A percentile compares a stretch with the other conserved stretches of the same genome.
These are phyloP conservation scores for Rhododendron simsii DNA, from an alignment of 148 eudicot species.

Conservation along the genomic window DNA sequence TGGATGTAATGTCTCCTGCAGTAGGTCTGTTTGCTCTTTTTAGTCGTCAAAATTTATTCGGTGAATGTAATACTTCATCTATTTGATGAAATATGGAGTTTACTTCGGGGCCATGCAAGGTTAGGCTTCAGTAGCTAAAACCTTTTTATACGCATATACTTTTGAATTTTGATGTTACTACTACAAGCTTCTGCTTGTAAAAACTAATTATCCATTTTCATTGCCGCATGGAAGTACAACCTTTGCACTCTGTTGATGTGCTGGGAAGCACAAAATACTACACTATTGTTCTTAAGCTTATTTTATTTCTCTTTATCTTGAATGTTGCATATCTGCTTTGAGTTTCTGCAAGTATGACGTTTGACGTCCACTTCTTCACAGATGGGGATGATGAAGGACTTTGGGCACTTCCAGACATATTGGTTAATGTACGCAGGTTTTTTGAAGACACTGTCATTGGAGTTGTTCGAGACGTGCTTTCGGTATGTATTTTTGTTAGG, in stretches of 20 bases:
- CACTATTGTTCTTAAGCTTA: not conserved
- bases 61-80: not conserved
- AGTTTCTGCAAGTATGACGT: not conserved
- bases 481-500: conserved; percentile 44
- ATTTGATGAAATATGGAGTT: not conserved
- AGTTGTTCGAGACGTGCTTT: conserved; percentile 72
- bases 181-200: not conserved
- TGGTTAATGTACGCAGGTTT: conserved; percentile 74
- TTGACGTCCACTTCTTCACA: conserved; percentile 22
- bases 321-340: not conserved
- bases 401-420: conserved; percentile 74
- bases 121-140: not conserved
- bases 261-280: not conserved
- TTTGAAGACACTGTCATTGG: conserved; percentile 64
- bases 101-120: not conserved
- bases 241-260: not conserved
- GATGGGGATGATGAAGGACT: conserved; percentile 86
- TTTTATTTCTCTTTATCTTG: not conserved
- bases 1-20: conserved; percentile 92
- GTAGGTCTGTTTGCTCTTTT: conserved; percentile 42
- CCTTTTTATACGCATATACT: not conserved
- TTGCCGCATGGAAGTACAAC: not conserved
- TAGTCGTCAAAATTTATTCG: not conserved
- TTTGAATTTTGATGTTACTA: not conserved
- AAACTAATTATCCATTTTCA: not conserved